Evolutionary conservation across 768 basidiomycete species (phyloP).

Genomic region (Psilocybe cubensis): DNA sequence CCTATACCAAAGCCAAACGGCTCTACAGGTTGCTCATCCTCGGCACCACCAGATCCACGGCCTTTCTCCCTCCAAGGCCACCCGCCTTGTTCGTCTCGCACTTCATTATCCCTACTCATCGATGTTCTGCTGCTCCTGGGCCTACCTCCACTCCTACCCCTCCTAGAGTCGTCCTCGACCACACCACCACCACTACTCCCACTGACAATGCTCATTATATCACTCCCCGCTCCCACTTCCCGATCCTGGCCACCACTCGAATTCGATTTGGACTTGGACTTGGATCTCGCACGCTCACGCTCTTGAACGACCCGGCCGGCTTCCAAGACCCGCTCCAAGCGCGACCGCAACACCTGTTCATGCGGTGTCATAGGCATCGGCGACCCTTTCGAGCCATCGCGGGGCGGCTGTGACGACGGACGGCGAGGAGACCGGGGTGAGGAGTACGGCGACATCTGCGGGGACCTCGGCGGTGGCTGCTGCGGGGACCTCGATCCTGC

Average conservation of each 20-base stretch:
- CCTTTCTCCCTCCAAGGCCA: conserved; percentile 26
- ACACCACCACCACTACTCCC: conserved; percentile 6
- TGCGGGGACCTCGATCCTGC: not conserved
- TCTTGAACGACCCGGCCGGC: conserved; percentile 13
- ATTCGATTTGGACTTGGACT: too few relatives aligned
- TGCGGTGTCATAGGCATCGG: conserved; percentile 45
- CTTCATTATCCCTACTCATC: conserved; percentile 25
- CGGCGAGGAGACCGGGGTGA: not conserved
- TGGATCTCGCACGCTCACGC: conserved; percentile 12
- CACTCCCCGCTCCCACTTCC: too few relatives aligned
- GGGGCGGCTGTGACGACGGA: not conserved
- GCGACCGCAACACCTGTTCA: conserved; percentile 54
- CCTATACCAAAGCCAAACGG: not conserved
- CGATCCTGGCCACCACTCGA: too few relatives aligned
- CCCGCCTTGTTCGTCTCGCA: conserved; percentile 30
- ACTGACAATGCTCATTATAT: not conserved
- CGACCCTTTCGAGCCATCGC: not conserved
- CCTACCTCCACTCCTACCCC: conserved; percentile 8
- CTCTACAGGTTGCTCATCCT: conserved; percentile 9
- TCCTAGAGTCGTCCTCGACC: not conserved
- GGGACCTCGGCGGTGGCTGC: not conserved
- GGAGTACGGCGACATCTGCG: not conserved
- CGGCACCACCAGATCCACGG: conserved; percentile 10
- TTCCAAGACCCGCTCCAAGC: conserved; percentile 55
- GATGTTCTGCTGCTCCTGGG: conserved; percentile 1